phyloP scores from a whole-genome alignment of 129 eudicot genomes.

The Centella asiatica region DNA sequence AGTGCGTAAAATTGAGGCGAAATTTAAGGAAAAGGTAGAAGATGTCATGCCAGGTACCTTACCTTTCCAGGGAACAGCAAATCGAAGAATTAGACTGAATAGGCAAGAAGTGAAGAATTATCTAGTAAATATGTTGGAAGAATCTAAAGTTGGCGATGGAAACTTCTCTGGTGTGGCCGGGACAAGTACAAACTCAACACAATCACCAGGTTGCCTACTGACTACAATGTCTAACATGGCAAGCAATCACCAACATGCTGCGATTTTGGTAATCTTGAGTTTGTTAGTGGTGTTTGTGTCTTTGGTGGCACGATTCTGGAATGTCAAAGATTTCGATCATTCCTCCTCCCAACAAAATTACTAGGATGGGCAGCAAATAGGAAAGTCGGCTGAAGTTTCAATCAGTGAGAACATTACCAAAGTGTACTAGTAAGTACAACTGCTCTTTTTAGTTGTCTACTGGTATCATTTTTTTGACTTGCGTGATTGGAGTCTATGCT shows the following conservation, averaged over 20 bases:
- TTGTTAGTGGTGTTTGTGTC: slow-evolving; percentile 21
- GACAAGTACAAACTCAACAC: not conserved
- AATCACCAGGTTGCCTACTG: slow-evolving; percentile 14
- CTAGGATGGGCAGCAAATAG: not conserved
- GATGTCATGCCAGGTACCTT: not conserved
- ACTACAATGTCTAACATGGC: slow-evolving; percentile 7
- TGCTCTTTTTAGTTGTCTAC: not conserved
- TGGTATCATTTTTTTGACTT: not conserved
- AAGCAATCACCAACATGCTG: not conserved
- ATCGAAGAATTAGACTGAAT: slow-evolving; percentile 44
- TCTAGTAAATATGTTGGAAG: not conserved
- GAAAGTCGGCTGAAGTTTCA: not conserved
- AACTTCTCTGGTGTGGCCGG: not conserved
- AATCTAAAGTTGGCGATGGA: not conserved
- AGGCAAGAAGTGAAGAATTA: slow-evolving; percentile 4
- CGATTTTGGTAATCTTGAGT: slow-evolving; percentile 22
- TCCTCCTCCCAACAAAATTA: not conserved
- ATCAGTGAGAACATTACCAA: not conserved
- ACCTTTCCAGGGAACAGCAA: slow-evolving; percentile 55
- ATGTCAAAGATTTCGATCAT: not conserved
- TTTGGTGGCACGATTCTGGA: not conserved
- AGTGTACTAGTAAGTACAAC: not conserved
- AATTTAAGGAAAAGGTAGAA: not conserved
- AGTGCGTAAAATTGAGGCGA: too few relatives aligned
- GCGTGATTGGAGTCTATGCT: not conserved